Evolutionary conservation across 2,329 filamentous ascomycete genomes (phyloP).

Genomic region (Aspergillus quadrilineatus): DNA sequence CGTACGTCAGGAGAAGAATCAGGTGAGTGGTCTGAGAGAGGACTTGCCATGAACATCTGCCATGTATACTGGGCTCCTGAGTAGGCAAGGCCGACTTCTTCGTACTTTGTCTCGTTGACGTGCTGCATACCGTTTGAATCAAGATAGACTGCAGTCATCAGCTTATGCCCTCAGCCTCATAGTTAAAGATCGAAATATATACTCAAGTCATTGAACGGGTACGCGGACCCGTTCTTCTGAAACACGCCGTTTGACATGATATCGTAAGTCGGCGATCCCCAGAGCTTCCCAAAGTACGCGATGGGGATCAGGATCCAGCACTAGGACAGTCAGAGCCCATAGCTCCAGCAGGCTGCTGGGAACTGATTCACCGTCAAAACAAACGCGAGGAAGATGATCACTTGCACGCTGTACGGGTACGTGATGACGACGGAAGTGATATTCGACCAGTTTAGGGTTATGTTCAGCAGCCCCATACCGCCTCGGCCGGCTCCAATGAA

Average conservation of each 20-base stretch:
- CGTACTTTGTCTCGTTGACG: slow-evolving; percentile 51
- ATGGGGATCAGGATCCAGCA: slow-evolving; percentile 60
- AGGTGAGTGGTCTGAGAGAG: slow-evolving; percentile 21
- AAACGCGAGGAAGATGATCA: slow-evolving; percentile 58
- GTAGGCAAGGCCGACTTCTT: slow-evolving; percentile 55
- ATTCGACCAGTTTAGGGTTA: slow-evolving; percentile 62
- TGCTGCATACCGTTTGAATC: not conserved
- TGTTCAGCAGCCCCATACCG: slow-evolving; percentile 61
- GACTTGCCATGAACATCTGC: slow-evolving; percentile 34
- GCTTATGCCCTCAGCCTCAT: slow-evolving; percentile 32
- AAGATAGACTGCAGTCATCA: not conserved
- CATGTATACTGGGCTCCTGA: slow-evolving; percentile 59
- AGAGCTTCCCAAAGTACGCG: slow-evolving; percentile 57
- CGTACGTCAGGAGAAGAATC: slow-evolving; percentile 63
- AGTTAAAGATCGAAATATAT: slow-evolving; percentile 36
- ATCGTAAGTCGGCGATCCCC: slow-evolving; percentile 50
- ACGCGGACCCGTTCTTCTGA: slow-evolving; percentile 49
- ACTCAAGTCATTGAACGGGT: slow-evolving; percentile 40
- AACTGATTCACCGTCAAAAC: slow-evolving; percentile 39
- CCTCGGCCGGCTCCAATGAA: slow-evolving; percentile 62
- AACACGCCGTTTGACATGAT: slow-evolving; percentile 61
- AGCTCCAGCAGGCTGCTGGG: not conserved
- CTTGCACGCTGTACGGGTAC: slow-evolving; percentile 40
- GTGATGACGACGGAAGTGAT: slow-evolving; percentile 45
- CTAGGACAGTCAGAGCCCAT: slow-evolving; percentile 18